Conservation (phyloP, 129 eudicot genomes). For the Centaurea solstitialis region DNA sequence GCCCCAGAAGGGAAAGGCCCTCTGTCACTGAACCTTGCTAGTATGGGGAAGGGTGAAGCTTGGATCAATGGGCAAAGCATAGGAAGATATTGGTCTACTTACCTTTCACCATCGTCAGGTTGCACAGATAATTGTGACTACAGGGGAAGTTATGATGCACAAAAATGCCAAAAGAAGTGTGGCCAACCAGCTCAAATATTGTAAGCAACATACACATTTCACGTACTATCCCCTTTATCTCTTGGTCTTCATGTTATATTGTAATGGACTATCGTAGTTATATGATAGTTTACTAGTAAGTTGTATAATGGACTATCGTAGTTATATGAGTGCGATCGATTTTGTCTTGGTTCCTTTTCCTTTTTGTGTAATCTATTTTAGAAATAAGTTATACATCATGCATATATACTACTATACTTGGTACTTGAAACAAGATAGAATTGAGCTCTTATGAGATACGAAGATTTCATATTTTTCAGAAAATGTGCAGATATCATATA, state of each 20-base stretch:
- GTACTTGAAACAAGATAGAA: not conserved
- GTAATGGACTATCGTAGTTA: not conserved
- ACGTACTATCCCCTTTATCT: not conserved
- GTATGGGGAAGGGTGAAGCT: conserved; percentile 87
- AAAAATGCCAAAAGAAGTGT: conserved; percentile 69
- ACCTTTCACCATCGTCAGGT: conserved; percentile 72
- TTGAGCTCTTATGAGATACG: not conserved
- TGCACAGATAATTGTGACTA: conserved; percentile 66
- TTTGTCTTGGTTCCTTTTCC: not conserved
- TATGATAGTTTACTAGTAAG: not conserved
- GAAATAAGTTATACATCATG: not conserved
- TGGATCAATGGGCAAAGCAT: conserved; percentile 74
- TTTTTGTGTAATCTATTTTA: not conserved
- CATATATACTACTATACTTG: not conserved
- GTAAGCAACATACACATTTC: conserved; percentile 39
- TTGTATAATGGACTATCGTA: not conserved
- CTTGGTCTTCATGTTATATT: not conserved
- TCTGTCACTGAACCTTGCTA: conserved; percentile 57
- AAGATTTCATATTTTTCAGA: not conserved
- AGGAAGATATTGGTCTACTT: conserved; percentile 79
- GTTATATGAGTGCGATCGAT: not conserved
- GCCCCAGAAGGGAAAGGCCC: conserved; percentile 81
- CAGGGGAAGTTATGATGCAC: conserved; percentile 65
- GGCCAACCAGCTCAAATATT: conserved; percentile 77
- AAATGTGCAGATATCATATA: conserved; percentile 55